Evolutionary conservation across 257 asterid genomes (phyloP).

Genomic region (Nicotiana attenuata): DNA sequence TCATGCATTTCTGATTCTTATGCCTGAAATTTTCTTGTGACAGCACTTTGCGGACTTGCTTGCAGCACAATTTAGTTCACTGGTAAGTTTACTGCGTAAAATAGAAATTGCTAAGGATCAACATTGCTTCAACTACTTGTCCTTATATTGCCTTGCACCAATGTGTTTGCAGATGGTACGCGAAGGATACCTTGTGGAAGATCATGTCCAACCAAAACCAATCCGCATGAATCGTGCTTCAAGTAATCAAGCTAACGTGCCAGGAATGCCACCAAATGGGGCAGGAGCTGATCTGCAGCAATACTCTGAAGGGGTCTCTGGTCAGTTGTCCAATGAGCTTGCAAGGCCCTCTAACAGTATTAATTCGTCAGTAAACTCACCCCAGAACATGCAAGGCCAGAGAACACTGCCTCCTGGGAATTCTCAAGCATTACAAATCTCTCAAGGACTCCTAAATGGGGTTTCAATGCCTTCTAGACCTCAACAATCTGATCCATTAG

Average conservation of each 20-base stretch:
- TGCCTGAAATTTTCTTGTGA: conserved; percentile 19
- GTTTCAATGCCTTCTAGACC: conserved; percentile 57
- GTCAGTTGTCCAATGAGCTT: conserved; percentile 45
- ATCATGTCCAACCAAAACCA: conserved; percentile 63
- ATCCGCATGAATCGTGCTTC: conserved; percentile 34
- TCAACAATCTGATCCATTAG: conserved; percentile 59
- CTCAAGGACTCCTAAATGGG: conserved; percentile 65
- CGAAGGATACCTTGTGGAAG: conserved; percentile 70
- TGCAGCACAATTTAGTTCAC: conserved; percentile 68
- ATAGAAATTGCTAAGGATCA: not conserved
- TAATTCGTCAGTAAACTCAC: conserved; percentile 35
- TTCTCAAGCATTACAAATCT: conserved; percentile 57
- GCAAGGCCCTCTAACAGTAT: conserved; percentile 44
- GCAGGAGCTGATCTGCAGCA: conserved; percentile 60
- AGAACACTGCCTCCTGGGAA: conserved; percentile 68
- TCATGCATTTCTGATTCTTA: conserved; percentile 24
- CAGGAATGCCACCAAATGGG: conserved; percentile 37
- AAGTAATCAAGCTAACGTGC: conserved; percentile 36
- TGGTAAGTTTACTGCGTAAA: conserved; percentile 42
- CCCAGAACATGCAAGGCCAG: conserved; percentile 47
- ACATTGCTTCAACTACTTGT: not conserved
- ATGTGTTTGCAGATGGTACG: conserved; percentile 57
- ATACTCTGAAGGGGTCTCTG: conserved; percentile 53
- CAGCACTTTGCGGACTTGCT: conserved; percentile 96
- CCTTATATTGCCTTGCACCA: not conserved